Conservation (phyloP, 23 red algal species). For the Gracilariopsis chorda region DNA sequence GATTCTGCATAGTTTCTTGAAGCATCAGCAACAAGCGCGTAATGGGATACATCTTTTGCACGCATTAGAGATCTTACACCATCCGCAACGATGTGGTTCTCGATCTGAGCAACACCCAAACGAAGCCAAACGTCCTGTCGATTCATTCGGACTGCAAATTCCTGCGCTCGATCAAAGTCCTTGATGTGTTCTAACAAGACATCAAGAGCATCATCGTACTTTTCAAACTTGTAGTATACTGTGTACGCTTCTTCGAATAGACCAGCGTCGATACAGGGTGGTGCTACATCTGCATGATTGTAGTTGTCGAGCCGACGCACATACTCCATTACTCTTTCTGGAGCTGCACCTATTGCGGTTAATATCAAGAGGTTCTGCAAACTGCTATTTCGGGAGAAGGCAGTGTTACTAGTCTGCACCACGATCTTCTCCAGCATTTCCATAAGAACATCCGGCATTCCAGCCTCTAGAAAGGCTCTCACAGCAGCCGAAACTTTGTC, state of each 20-base stretch:
- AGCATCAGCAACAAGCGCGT: conserved; percentile 64
- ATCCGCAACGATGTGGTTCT: conserved; percentile 61
- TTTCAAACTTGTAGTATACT: conserved; percentile 95
- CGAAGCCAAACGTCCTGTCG: conserved; percentile 84
- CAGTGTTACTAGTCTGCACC: conserved; percentile 76
- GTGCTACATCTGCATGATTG: conserved; percentile 80
- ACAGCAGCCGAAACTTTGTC: conserved; percentile 92
- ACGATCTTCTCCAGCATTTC: conserved; percentile 98
- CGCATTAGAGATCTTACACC: conserved; percentile 79
- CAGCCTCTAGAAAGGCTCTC: conserved; percentile 89
- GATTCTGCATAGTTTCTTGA: conserved; percentile 44
- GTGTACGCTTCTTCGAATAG: conserved; percentile 94
- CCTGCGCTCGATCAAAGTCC: conserved; percentile 86
- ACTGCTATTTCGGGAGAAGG: conserved; percentile 91
- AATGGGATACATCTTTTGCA: conserved; percentile 74
- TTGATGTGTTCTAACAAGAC: conserved; percentile 92
- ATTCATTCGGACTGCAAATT: conserved; percentile 87
- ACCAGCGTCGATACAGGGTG: conserved; percentile 78
- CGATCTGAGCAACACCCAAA: conserved; percentile 81
- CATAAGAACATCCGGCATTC: conserved; percentile 90
- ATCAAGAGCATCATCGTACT: conserved; percentile 79
- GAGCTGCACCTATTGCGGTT: conserved; percentile 86
- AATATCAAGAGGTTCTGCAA: conserved; percentile 98
- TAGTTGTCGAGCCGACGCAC: conserved; percentile 93
- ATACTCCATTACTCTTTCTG: conserved; percentile 91